Evolutionary conservation across 2,329 filamentous ascomycete species (phyloP), one percentile per base, ranked within the genome.

Genomic region (Polytolypa hystricis): DNA sequence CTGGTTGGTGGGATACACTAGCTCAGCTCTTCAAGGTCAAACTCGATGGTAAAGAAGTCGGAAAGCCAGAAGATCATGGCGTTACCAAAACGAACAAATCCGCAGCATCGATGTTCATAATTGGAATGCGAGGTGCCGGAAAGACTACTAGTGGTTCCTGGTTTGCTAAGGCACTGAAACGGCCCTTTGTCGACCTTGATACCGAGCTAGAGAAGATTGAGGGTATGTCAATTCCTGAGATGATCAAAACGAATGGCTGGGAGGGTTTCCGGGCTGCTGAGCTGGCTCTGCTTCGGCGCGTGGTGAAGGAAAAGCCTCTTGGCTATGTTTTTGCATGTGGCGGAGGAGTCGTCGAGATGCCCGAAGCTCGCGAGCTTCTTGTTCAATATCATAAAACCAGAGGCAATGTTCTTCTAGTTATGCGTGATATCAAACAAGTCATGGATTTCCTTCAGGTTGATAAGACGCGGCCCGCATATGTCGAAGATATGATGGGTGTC

Each of bases 51-150:
- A 74, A 79, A 23, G 85, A 93, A 48, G 46, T 50, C 19, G 58
- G 48, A 19, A 62, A 56, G 40, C 54, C 52, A 4, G 55, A 58
- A 31, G 43, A 47, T 17, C 47, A 62, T 30, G 57, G 60, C 16
- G 52, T 58, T 8, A 61, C 58, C 19, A 48, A 53, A 9, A 46
- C 53, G 36, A 58, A 58, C 40, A 66, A 62, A 42, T 57, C 49
- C 33, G 57, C 47, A 47, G 74, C 48, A 72, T 94, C 87, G 0
- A 79, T 96, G 35, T 86, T 95, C 62, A 80, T 98, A 42, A 89
- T 98, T 47, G 91, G 91, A 7, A 98, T 98, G 91, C 78, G 91
- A 46, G 91, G 91, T 39, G 91, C 87, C 27, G 91, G 91, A 17
- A 98, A 98, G 66, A 95, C 91, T 0, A 98, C 91, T 0, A 81